Base-by-base conservation (phyloP, 768 basidiomycete species). In the Coprinopsis cinerea region DNA sequence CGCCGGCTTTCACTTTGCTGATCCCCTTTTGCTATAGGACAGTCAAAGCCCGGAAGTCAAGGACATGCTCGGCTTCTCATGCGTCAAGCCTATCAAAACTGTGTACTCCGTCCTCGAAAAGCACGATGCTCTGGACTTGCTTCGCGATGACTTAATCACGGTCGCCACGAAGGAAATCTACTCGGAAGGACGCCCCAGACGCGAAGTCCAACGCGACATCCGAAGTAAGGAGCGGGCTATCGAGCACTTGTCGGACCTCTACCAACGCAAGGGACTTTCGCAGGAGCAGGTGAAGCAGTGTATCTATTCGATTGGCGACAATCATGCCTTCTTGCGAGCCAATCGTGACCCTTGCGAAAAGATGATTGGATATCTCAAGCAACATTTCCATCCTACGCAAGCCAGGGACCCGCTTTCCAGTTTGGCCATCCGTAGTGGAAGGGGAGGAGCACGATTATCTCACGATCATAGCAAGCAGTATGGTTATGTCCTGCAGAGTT, bases 261-360 rank as follows among this genome's bases (percentile, higher is more conserved):
- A 89, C 59, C 71, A 77, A 24, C 73, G 76, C 17, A 67, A 72
- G 15, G 77, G 75, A 4, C 72, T 89, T 17, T 67, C 72, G 11
- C 82, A 82, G 55, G 89, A 92, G 59, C 67, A 74, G 41, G 68
- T 89, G 9, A 76, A 83, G 25, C 85, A 90, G 60, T 91, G 88
- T 60, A 64, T 92, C 44, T 92, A 92, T 63, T 88, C 85, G 57
- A 91, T 92, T 44, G 90, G 90, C 2, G 90, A 92, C 64, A 92
- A 92, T 59, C 88, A 92, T 60, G 87, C 90, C 10, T 92, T 92
- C 74, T 67, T 92, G 54, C 80, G 90, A 24, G 79, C 79, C 48
- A 92, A 92, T 56, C 86, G 90, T 32, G 90, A 92, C 61, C 90
- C 90, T 42, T 92, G 90, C 67, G 89, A 92, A 51, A 75, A 77